phyloP scores from a whole-genome alignment of 768 basidiomycete species.

The Vishniacozyma victoriae region DNA sequence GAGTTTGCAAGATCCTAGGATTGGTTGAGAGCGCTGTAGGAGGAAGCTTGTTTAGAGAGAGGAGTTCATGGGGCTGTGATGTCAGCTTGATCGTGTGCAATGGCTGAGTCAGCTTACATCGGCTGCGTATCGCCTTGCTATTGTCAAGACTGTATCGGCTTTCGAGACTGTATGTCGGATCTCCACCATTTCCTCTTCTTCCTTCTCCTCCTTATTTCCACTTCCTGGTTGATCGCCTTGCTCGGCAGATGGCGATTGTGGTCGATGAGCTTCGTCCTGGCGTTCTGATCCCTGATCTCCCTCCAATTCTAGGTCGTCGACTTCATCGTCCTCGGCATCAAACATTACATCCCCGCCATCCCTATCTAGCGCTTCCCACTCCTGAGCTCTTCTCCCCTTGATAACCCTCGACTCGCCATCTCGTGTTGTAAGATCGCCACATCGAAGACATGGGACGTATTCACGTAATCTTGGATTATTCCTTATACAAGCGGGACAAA shows the following conservation, averaged over 20 bases:
- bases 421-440: conserved; percentile 26
- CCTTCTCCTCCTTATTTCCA: conserved; percentile 9
- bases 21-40: conserved; percentile 26
- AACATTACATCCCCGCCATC: conserved; percentile 18
- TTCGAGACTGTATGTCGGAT: conserved; percentile 26
- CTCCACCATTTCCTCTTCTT: conserved; percentile 21
- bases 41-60: conserved; percentile 38
- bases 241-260: not conserved
- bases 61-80: conserved; percentile 39
- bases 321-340: conserved; percentile 30
- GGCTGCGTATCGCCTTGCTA: conserved; percentile 33
- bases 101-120: conserved; percentile 31
- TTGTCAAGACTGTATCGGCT: conserved; percentile 30
- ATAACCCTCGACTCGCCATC: not conserved
- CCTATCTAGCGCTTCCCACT: conserved; percentile 3
- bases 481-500: conserved; percentile 32
- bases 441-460: conserved; percentile 39
- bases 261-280: not conserved
- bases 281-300: not conserved
- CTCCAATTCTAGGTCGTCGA: conserved; percentile 3
- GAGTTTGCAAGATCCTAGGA: conserved; percentile 39
- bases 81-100: not conserved
- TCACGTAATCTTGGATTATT: conserved; percentile 38
- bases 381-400: conserved; percentile 1
- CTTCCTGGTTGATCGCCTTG: not conserved